Evolutionary conservation across 139 green algal genomes (phyloP).

Genomic region (Tetraselmis chui): DNA sequence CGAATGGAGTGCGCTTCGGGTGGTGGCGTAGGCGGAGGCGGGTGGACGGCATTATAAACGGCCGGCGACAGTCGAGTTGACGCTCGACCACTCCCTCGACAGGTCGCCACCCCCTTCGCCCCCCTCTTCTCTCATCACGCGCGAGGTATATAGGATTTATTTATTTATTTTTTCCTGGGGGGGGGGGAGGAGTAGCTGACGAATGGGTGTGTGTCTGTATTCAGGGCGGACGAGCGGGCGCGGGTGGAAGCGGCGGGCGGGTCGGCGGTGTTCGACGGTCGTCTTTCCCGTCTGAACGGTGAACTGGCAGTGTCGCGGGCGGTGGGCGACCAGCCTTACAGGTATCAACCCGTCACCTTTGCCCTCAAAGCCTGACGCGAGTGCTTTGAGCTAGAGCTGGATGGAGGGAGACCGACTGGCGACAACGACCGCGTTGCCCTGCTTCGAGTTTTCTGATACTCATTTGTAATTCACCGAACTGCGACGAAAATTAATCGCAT

Average conservation of each 20-base stretch:
- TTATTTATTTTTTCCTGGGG: too few relatives aligned
- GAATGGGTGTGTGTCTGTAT: conserved; percentile 10
- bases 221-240: conserved; percentile 22
- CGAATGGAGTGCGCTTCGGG: too few relatives aligned
- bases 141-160: too few relatives aligned
- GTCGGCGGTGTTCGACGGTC: conserved; percentile 2
- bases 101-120: not conserved
- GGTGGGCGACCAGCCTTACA: conserved; percentile 39
- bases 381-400: too few relatives aligned
- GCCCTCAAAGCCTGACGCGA: too few relatives aligned
- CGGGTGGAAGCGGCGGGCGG: conserved; percentile 25
- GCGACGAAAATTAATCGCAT: too few relatives aligned
- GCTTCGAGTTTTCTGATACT: too few relatives aligned
- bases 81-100: not conserved
- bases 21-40: not conserved
- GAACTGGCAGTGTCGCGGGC: conserved; percentile 45
- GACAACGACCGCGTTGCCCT: too few relatives aligned
- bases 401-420: too few relatives aligned
- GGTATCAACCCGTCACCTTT: too few relatives aligned
- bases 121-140: not conserved
- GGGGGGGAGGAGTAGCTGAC: not conserved
- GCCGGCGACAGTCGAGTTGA: not conserved
- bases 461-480: too few relatives aligned
- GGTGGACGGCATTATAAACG: not conserved
- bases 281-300: conserved; percentile 27